Base-by-base conservation (phyloP, 2,329 filamentous ascomycete species). In the Cladosporium phlei region DNA sequence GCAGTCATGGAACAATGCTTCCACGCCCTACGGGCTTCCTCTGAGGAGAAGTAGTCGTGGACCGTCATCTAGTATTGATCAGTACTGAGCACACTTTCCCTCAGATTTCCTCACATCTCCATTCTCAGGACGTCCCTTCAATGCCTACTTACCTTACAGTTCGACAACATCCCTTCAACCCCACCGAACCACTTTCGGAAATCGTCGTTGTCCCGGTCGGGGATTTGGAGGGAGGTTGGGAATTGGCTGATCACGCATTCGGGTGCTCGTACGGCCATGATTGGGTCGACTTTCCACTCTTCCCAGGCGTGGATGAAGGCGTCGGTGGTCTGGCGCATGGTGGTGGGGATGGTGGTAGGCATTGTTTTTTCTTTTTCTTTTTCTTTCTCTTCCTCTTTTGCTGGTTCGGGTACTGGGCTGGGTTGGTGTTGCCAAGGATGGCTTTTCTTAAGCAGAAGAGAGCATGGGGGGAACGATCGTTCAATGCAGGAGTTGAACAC, bases 1-100 rank as follows among this genome's bases (percentile, higher is more conserved):
- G 44, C 34, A 8, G 28, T 39, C 34, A 39, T 27, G 2, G 35
- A 32, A 19, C 34, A 33, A 17, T 47, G 44, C 21, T 39, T 5
- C 19, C 24, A 47, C 19, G 35, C 35, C 16, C 44, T 39, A 6
- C 44, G 35, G 6, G 30, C 34, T 28, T 47, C 35, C 5, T 17
- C 6, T 6, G 44, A 47, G 6, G 44, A 27, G 21, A 47, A 39
- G 20, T 47, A 39, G 20, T 47, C 44, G 7, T 38, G 44, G 8
- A 16, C 24, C 5, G 28, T 39, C 9, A 39, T 39, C 35, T 47
- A 14, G 20, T n/a, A n/a, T n/a, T n/a, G 19, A 3, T 19, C 2
- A 37, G 16, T 10, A 19, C 11, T 46, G 20, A 29, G 25, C 14
- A 9, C 14, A 11, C 27, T 16, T 12, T 39, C 44, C 28, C 33